These are phyloP conservation scores for Veloporphyrellus conicus DNA, from an alignment of 1,284 basidiomycete species.

Conservation along the genomic window DNA sequence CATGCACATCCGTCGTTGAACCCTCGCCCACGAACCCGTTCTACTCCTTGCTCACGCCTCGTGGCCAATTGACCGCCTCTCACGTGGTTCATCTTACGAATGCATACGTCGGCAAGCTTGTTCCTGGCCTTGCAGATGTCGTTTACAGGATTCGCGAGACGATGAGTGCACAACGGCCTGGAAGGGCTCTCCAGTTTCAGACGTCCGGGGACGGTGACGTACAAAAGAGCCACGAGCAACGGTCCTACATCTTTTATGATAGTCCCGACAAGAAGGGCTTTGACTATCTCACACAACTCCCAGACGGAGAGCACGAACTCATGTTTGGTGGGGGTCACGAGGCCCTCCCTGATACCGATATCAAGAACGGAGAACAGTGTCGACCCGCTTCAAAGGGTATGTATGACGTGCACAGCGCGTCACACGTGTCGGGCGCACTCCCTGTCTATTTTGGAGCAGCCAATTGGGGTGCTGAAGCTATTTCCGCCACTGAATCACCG, in stretches of 20 bases:
- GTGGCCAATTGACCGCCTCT: constrained; percentile 48
- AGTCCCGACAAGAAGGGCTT: constrained; percentile 40
- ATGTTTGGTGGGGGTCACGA: constrained; percentile 60
- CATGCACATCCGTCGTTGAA: constrained; percentile 42
- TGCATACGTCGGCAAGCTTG: constrained; percentile 66
- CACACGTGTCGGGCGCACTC: constrained; percentile 46
- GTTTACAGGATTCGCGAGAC: constrained; percentile 56
- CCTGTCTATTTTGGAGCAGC: constrained; percentile 44
- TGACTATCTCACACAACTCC: constrained; percentile 74
- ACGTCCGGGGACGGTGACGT: constrained; percentile 23
- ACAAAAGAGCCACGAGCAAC: constrained; percentile 33
- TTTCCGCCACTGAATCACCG: constrained; percentile 5
- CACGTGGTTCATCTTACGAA: constrained; percentile 80
- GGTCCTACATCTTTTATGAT: constrained; percentile 59
- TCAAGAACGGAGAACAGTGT: constrained; percentile 27
- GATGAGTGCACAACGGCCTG: constrained; percentile 66
- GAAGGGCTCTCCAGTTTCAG: constrained; percentile 32
- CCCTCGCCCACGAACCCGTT: constrained; percentile 21
- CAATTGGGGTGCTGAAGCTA: constrained; percentile 35
- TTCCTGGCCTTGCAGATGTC: constrained; percentile 57
- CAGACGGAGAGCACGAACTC: constrained; percentile 46
- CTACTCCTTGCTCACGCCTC: constrained; percentile 51
- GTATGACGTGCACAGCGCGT: constrained; percentile 40
- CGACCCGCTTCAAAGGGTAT: constrained; percentile 42
- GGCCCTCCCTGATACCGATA: constrained; percentile 21